Conservation (phyloP, 257 asterid species). For the Marsdenia floribunda region DNA sequence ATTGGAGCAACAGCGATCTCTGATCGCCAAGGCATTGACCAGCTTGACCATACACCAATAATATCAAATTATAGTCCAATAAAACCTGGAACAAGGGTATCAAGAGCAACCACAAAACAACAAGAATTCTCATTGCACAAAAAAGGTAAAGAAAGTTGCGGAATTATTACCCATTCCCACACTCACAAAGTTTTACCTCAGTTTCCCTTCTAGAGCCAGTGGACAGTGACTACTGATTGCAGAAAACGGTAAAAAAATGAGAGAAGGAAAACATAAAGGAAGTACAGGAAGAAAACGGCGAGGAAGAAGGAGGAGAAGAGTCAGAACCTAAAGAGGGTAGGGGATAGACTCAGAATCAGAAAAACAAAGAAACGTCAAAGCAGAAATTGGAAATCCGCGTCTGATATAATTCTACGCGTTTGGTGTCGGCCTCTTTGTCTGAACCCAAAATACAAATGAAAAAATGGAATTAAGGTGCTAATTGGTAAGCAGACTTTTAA, state of each 20-base stretch:
- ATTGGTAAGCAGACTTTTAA: no score
- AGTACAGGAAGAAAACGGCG: background rate
- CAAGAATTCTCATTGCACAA: constrained; percentile 39
- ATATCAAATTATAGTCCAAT: background rate
- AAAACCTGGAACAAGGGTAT: constrained; percentile 24
- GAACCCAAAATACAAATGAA: background rate
- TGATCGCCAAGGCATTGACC: constrained; percentile 22
- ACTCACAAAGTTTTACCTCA: background rate
- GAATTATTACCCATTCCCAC: constrained; percentile 6
- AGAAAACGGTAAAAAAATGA: background rate
- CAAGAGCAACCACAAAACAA: constrained; percentile 38
- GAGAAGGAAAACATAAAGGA: background rate
- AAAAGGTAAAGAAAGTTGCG: background rate
- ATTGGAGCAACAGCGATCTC: constrained; percentile 13
- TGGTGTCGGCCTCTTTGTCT: background rate
- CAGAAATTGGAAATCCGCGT: background rate
- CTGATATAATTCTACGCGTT: background rate
- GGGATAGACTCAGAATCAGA: background rate
- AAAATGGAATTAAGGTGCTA: no score
- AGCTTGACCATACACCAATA: background rate
- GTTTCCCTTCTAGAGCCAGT: no score
- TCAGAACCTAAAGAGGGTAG: background rate
- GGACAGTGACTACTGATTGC: background rate
- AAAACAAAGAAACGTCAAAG: background rate
- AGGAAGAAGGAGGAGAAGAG: background rate